These are phyloP conservation scores for Lentinula sp. DNA, from an alignment of 768 basidiomycete species.

Conservation along the genomic window DNA sequence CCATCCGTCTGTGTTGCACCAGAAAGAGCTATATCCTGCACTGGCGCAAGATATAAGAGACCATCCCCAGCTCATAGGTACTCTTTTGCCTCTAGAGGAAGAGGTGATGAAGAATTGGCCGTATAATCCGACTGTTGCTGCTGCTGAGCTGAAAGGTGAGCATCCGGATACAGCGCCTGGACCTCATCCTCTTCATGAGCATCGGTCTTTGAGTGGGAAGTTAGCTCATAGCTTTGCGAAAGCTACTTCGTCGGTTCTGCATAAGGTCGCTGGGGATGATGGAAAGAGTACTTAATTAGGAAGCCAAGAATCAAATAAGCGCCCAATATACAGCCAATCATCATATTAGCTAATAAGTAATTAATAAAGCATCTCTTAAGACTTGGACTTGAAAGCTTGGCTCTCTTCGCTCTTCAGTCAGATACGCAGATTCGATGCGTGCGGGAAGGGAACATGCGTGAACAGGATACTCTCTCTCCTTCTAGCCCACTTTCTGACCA, in stretches of 20 bases:
- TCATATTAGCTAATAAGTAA: no score
- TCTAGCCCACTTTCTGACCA: not conserved
- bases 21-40: conserved; percentile 25
- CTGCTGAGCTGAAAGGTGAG: not conserved
- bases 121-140: conserved; percentile 18
- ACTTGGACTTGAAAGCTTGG: no score
- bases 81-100: conserved; percentile 47
- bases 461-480: not conserved
- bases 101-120: conserved; percentile 44
- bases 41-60: conserved; percentile 28
- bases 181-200: not conserved
- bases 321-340: no score
- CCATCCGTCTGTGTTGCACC: conserved; percentile 54
- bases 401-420: not conserved
- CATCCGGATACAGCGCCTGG: not conserved
- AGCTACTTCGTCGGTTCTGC: not conserved
- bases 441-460: not conserved
- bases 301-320: no score
- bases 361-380: no score
- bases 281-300: not conserved
- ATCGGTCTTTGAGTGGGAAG: not conserved
- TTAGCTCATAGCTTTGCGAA: not conserved
- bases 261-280: not conserved
- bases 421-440: not conserved
- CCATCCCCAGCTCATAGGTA: conserved; percentile 37